Evolutionary conservation across 768 basidiomycete species (phyloP).

Genomic region (Tubosaeta brunneosetosa): DNA sequence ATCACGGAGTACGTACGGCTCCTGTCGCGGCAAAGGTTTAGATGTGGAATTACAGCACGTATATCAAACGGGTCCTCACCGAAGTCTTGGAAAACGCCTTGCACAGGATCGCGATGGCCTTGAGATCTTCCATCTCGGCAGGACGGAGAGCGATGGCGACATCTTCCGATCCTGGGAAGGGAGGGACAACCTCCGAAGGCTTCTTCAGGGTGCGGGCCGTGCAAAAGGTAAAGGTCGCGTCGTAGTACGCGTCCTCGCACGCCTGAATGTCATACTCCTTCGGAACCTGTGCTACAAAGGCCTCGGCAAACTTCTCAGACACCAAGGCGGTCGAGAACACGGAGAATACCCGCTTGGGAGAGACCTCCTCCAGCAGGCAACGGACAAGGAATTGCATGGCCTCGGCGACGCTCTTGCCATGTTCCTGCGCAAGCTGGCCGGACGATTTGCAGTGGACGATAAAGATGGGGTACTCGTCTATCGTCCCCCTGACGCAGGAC

Average conservation of each 20-base stretch:
- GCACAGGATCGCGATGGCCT: conserved; percentile 42
- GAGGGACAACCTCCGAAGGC: neutral
- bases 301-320: conserved; percentile 39
- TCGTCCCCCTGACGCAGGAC: conserved; percentile 48
- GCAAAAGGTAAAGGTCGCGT: conserved; percentile 54
- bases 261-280: conserved; percentile 16
- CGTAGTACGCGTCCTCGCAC: conserved; percentile 50
- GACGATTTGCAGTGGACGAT: conserved; percentile 14
- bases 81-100: conserved; percentile 54
- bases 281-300: conserved; percentile 39
- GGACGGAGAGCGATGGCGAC: conserved; percentile 28
- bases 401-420: conserved; percentile 1
- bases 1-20: conserved; percentile 48
- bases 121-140: conserved; percentile 30
- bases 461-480: conserved; percentile 59
- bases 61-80: conserved; percentile 35
- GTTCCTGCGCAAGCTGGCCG: conserved; percentile 9
- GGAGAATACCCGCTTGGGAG: conserved; percentile 41
- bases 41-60: neutral
- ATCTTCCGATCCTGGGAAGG: conserved; percentile 5
- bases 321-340: conserved; percentile 55
- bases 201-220: conserved; percentile 38
- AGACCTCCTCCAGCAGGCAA: conserved; percentile 11
- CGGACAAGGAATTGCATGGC: conserved; percentile 9
- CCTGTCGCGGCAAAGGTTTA: conserved; percentile 30